A percentile compares a stretch with the other conserved stretches of the same genome.
Conservation (phyloP, 2,329 filamentous ascomycete species). For the Onygenales sp. region DNA sequence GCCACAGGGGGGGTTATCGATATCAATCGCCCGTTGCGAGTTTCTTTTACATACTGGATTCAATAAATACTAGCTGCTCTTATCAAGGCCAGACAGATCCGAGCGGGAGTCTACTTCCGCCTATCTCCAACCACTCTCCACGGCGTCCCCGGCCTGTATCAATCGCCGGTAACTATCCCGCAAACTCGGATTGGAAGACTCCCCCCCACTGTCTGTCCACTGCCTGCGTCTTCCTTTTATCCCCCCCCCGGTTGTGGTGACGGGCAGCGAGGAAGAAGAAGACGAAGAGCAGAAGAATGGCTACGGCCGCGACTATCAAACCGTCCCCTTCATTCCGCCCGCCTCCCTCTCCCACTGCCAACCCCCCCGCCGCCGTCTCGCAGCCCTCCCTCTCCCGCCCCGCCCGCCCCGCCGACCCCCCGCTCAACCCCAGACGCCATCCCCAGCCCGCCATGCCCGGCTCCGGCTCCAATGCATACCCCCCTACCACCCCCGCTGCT, state of each 20-base stretch:
- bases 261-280: background rate
- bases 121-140: no score
- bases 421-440: background rate
- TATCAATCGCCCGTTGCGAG: no score
- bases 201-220: background rate
- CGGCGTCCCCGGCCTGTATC: no score
- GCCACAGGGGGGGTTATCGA: no score
- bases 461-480: background rate
- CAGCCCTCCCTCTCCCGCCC: background rate
- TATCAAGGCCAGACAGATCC: no score
- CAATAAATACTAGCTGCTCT: no score
- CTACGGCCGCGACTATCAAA: constrained; percentile 6
- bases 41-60: no score
- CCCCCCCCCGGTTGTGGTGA: background rate
- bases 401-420: background rate
- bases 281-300: constrained; percentile 5
- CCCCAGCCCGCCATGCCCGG: background rate
- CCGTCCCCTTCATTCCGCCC: constrained; percentile 3
- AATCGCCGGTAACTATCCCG: no score
- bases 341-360: background rate
- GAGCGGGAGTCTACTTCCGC: no score
- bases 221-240: background rate
- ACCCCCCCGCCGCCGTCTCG: background rate
- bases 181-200: no score
- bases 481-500: background rate